These are phyloP conservation scores for Monilinia laxa DNA, from an alignment of 2,329 filamentous ascomycete genomes.

Conservation along the genomic window DNA sequence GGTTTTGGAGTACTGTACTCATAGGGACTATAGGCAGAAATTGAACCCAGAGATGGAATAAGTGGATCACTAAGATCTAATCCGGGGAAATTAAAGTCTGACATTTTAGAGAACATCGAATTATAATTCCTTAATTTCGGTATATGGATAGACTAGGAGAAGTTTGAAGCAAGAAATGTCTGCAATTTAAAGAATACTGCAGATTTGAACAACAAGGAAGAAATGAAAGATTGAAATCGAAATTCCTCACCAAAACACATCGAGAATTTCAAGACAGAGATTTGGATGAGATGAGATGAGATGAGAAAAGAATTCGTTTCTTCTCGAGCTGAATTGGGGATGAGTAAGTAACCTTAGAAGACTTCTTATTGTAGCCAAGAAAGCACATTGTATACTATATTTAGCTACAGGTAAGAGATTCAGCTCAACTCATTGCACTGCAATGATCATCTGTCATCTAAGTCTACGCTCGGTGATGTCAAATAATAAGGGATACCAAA, in stretches of 20 bases:
- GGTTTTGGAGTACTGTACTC: background rate
- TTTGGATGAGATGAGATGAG: background rate
- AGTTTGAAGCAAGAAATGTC: background rate
- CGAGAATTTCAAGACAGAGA: background rate
- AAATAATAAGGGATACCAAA: background rate
- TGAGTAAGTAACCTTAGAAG: background rate
- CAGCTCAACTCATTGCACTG: conserved; percentile 4
- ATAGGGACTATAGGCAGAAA: conserved; percentile 11
- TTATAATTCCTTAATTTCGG: background rate
- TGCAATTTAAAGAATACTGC: background rate
- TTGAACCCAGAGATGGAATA: background rate
- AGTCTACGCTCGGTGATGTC: background rate
- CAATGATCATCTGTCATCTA: background rate
- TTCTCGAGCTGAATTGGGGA: background rate
- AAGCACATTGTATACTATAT: background rate
- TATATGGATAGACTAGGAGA: background rate
- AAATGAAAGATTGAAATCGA: background rate
- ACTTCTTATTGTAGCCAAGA: conserved; percentile 13
- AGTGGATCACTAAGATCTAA: conserved; percentile 18
- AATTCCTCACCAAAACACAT: background rate
- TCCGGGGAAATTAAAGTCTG: conserved; percentile 16
- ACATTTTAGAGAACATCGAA: background rate
- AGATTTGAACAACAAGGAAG: background rate
- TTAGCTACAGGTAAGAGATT: background rate
- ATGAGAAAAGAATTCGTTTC: background rate